Evolutionary conservation across 192 early-diverging fungal genomes (phyloP).

Genomic region (Gaertneriomyces sp.): DNA sequence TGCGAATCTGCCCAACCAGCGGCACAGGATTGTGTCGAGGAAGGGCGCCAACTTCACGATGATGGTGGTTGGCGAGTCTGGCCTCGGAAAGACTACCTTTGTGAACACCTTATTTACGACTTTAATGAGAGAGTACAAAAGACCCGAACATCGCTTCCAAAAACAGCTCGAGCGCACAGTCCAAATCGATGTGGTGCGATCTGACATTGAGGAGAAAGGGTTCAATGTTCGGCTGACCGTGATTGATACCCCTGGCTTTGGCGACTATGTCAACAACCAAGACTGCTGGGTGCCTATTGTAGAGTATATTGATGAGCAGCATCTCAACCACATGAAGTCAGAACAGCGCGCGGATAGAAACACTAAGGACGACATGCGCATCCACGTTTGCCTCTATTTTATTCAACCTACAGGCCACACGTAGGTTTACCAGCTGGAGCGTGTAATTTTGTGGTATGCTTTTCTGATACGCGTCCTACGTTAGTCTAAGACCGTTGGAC

Average conservation of each 20-base stretch:
- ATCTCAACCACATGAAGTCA: conserved; percentile 89
- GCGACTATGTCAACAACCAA: conserved; percentile 69
- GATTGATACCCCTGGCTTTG: conserved; percentile 89
- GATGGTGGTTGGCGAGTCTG: conserved; percentile 97
- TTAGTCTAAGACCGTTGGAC: conserved; percentile 81
- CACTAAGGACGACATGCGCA: conserved; percentile 87
- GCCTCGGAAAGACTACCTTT: conserved; percentile 97
- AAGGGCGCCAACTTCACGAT: conserved; percentile 93
- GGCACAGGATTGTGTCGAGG: conserved; percentile 96
- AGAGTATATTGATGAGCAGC: conserved; percentile 98
- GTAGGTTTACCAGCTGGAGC: conserved; percentile 30
- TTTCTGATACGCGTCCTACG: conserved; percentile 1
- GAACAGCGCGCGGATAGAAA: conserved; percentile 84
- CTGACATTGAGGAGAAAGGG: conserved; percentile 96
- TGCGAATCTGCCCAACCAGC: conserved; percentile 97
- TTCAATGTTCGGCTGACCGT: conserved; percentile 95
- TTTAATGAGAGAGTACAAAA: conserved; percentile 87
- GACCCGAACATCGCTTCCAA: conserved; percentile 72
- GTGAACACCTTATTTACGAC: conserved; percentile 98
- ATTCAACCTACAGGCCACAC: conserved; percentile 97
- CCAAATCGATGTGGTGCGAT: conserved; percentile 96
- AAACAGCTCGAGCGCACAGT: conserved; percentile 95
- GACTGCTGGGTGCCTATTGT: conserved; percentile 98
- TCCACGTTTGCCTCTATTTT: conserved; percentile 98
- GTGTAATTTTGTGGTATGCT: background rate